Base-by-base conservation (phyloP, 345 rosid species). In the Ceriops decandra region DNA sequence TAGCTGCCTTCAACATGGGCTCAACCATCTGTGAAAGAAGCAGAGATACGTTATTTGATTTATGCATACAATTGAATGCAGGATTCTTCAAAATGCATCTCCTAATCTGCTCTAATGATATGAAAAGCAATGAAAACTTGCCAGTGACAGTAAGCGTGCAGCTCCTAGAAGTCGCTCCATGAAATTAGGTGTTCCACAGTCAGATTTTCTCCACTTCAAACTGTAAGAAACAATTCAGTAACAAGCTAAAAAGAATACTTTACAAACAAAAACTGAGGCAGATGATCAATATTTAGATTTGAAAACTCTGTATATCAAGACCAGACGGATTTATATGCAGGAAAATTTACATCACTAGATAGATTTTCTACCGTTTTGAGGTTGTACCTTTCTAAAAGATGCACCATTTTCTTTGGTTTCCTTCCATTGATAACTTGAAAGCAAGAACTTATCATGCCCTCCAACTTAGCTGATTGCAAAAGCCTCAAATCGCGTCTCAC, bases 401-500 rank as follows among this genome's bases (percentile, higher is more conserved):
- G 82, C 30, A 91, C 47, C 76, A 87, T 95, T 59, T 86, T 92
- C 71, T 83, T 84, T 68, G 86, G 90, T 77, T 79, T 82, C 66
- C 68, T 82, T 56, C 83, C 93, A 16, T 77, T 77, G 52, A 88
- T 78, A 60, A 90, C 89, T 60, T 76, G 85, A 75, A 90, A 91
- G 83, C 93, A 91, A n/a, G 85, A 78, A 74, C 42, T 77, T 63
- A 89, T 26, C 64, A 88, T 67, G 73, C 82, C 91, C 69, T 79
- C 84, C 80, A 89, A 78, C 76, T 88, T 85, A 56, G 82, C 80
- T 66, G 89, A 83, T 72, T 82, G 80, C 74, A 95, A 78, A 71
- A 91, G 87, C 77, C 89, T 90, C 83, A 88, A 68, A 68, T 88
- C 98, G 74, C 97, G 85, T 69, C 96, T 88, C 74, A 91, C 97